Base-by-base conservation (phyloP, 768 basidiomycete genomes). In the Auriscalpium orientale region DNA sequence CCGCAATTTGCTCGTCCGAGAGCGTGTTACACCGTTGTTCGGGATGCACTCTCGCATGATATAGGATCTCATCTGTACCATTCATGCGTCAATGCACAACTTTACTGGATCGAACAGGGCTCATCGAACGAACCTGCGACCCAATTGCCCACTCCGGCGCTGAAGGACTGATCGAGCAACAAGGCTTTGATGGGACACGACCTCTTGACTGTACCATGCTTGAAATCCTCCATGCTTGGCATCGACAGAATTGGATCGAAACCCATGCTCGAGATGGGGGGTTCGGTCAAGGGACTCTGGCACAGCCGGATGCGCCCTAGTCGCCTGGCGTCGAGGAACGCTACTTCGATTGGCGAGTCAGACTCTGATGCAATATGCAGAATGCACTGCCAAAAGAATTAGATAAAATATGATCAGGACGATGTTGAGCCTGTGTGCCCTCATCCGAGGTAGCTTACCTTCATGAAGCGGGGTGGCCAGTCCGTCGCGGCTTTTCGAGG, bases 141-240 rank as follows among this genome's bases (percentile, higher is more conserved):
- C 84, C 88, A 91, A 66, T 91, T 91, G 4, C 89, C 86, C 10
- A 91, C 80, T 1, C 89, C 89, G 11, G 88, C 87, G 58, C 80
- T 86, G 71, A 91, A 90, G 0, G 84, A 80, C 66, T 91, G 88
- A 67, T 91, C 83, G 44, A 90, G 75, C 13, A 91, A 73, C n/a
- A 91, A 73, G 1, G 84, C 82, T 64, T 90, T 91, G 55, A 87
- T 76, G 4, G 88, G 82, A 55, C 84, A 84, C 4, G 76, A 70
- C 53, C 85, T 77, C 61, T 78, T 85, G 21, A 67, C 66, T 33
- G 87, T 73, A 16, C 73, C 59, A 0, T 64, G 53, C 47, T 70
- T 67, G 66, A 88, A 89, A 36, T 78, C 73, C 8, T 72, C 72
- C 1, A 85, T 61, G 33, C 74, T 56, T 8, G 84, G 86, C 81